Conservation (phyloP, 441 rosid species). For the Oxalis stricta region DNA sequence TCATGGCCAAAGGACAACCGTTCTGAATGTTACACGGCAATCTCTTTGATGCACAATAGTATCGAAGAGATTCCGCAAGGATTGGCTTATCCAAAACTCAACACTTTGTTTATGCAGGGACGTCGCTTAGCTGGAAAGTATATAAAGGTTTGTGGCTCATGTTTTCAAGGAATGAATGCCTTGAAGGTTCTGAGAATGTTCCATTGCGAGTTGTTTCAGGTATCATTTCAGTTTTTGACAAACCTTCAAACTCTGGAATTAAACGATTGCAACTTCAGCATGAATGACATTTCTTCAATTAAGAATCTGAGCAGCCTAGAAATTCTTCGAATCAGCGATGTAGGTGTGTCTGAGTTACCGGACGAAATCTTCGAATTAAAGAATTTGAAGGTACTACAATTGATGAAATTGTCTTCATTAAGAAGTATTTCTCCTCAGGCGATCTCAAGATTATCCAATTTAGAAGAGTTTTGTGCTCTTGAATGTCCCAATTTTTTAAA, state of each 20-base stretch:
- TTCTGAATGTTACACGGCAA: neutral
- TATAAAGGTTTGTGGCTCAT: neutral
- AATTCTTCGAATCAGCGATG: too few relatives aligned
- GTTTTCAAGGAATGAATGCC: neutral
- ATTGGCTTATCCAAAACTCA: neutral
- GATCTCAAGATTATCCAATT: too few relatives aligned
- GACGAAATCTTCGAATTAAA: too few relatives aligned
- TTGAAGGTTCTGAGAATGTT: neutral
- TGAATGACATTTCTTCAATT: too few relatives aligned
- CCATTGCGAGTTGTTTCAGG: neutral
- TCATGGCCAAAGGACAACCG: neutral
- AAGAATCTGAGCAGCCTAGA: neutral
- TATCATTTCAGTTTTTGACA: neutral
- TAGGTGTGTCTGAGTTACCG: too few relatives aligned
- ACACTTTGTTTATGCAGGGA: neutral
- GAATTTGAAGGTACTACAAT: too few relatives aligned
- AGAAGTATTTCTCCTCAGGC: too few relatives aligned
- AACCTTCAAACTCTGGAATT: neutral
- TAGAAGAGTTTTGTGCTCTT: too few relatives aligned
- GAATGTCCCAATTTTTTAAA: too few relatives aligned
- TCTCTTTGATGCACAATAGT: neutral
- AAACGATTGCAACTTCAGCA: too few relatives aligned
- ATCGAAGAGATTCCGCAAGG: neutral
- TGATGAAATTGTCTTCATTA: too few relatives aligned
- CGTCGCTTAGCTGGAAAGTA: too few relatives aligned